Evolutionary conservation across 2,329 filamentous ascomycete genomes (phyloP), one percentile per base, ranked within the genome.

Genomic region (Xylaria sp.): DNA sequence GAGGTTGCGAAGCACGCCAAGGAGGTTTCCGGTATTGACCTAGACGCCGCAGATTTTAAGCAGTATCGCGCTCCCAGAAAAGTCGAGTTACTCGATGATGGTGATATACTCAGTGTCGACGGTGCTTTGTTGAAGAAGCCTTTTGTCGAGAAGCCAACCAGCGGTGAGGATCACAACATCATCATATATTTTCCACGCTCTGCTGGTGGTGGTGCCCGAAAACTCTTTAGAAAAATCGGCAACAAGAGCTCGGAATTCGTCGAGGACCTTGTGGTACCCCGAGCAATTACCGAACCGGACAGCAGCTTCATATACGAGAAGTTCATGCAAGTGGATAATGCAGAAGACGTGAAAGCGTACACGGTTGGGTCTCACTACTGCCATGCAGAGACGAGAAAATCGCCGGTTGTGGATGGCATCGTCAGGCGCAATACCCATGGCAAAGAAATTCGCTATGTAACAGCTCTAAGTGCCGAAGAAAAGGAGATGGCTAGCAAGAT

Each of bases 201-300:
- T 51, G 88, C 92, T 57, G 94, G 94, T 3, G 94, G 95, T 57
- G 96, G 96, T 68, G 97, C 94, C 32, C 88, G 97, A 68, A 93
- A 95, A 74, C 87, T 99, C 3, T 99, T 99, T 82, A 89, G 96
- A 67, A 99, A 99, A 81, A 93, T 99, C 76, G 97, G 97, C 76
- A 99, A 99, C 86, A 99, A 99, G 83, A 98, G 95, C 80, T 98
- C 95, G 1, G 97, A 99, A 80, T 97, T 92, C 77, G 92, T 98
- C 69, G 88, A 92, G 18, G 90, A 90, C 12, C 86, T 99, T 69
- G 88, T 84, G 18, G 82, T 92, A 20, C 96, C 96, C 12, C 87
- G 94, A 46, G 94, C 91, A 61, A 91, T 98, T 70, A 91, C 91
- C 0, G 94, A 98, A 74, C 88, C 90, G 0, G 86, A 86, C 23